Evolutionary conservation across 371 early-diverging fungal genomes (phyloP).

Genomic region (Mucor circinelloides): DNA sequence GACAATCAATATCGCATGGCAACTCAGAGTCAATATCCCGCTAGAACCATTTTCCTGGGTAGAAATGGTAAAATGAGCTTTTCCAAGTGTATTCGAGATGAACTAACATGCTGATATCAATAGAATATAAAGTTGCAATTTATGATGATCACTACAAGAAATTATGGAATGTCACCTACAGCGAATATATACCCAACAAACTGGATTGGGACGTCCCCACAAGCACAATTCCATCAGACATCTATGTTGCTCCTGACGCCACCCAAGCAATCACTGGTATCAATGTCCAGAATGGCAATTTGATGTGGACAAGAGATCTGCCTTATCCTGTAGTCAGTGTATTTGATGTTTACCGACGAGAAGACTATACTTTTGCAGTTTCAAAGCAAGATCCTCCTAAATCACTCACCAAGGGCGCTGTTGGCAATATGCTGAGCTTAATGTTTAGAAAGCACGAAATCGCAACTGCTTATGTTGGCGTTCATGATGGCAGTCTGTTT

Average conservation of each 20-base stretch:
- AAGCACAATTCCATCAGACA: conserved; percentile 27
- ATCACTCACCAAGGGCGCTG: conserved; percentile 26
- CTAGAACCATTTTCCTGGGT: conserved; percentile 43
- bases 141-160: conserved; percentile 27
- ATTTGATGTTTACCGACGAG: conserved; percentile 44
- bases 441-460: conserved; percentile 7
- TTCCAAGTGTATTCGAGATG: not conserved
- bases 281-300: conserved; percentile 26
- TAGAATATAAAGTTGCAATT: conserved; percentile 29
- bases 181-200: conserved; percentile 49
- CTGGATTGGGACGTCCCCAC: conserved; percentile 39
- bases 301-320: conserved; percentile 33
- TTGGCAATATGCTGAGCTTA: conserved; percentile 32
- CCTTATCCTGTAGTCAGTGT: conserved; percentile 43
- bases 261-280: conserved; percentile 37
- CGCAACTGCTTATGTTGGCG: conserved; percentile 55
- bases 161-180: conserved; percentile 45
- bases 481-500: conserved; percentile 58
- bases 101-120: not conserved
- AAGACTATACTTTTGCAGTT: conserved; percentile 37
- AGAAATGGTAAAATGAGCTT: conserved; percentile 36
- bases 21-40: conserved; percentile 23
- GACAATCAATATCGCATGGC: conserved; percentile 22
- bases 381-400: conserved; percentile 37
- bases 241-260: conserved; percentile 49